Evolutionary conservation across 352 stramenopile genomes (phyloP).

Genomic region (Phytophthora hybrid): DNA sequence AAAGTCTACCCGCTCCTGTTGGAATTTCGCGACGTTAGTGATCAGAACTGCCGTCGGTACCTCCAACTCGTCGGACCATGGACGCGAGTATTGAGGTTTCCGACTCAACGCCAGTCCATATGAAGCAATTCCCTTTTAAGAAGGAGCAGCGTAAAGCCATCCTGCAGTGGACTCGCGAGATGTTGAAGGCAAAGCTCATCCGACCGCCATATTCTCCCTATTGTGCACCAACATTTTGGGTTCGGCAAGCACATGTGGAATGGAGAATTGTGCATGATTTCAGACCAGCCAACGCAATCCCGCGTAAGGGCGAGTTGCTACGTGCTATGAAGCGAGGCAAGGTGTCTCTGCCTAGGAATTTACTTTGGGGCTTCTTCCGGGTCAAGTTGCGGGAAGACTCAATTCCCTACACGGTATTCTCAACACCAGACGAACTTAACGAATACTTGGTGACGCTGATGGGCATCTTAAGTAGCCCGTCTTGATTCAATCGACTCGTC

Average conservation of each 20-base stretch:
- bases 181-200: constrained; percentile 11
- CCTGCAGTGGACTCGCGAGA: constrained; percentile 6
- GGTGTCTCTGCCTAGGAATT: constrained; percentile 12
- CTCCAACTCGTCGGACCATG: constrained; percentile 5
- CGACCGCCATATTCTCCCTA: constrained; percentile 9
- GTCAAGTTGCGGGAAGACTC: constrained; percentile 1
- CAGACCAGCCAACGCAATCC: constrained; percentile 13
- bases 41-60: constrained; percentile 3
- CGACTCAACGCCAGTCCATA: neutral
- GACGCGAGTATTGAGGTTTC: constrained; percentile 10
- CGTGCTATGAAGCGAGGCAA: neutral
- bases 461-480: neutral
- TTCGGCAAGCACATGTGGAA: neutral
- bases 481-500: neutral
- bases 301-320: constrained; percentile 13
- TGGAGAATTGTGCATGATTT: constrained; percentile 27
- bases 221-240: constrained; percentile 16
- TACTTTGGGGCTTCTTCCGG: constrained; percentile 21
- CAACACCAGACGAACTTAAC: constrained; percentile 14
- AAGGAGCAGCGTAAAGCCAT: constrained; percentile 9
- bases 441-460: constrained; percentile 3
- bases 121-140: constrained; percentile 17
- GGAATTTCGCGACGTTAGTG: neutral
- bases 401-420: constrained; percentile 13
- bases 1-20: neutral